These are phyloP conservation scores for Solanum hybrid DNA, from an alignment of 305 asterid species.

Conservation along the genomic window DNA sequence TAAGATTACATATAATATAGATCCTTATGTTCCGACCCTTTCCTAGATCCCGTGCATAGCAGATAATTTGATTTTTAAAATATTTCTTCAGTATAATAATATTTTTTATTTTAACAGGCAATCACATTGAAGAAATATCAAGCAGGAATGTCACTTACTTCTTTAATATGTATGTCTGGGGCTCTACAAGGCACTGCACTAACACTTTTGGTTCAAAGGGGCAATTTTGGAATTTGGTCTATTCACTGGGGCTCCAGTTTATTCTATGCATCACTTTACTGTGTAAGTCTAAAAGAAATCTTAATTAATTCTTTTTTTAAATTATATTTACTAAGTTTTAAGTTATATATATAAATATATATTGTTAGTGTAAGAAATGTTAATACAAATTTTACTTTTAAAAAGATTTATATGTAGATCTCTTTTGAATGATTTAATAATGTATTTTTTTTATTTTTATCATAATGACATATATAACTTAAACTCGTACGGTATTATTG, in stretches of 20 bases:
- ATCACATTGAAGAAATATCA: slow-evolving; percentile 57
- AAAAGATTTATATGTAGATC: too few relatives aligned
- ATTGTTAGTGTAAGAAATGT: not conserved
- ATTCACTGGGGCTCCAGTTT: slow-evolving; percentile 33
- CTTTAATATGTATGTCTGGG: slow-evolving; percentile 52
- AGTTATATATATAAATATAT: not conserved
- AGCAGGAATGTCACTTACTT: slow-evolving; percentile 52
- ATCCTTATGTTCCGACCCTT: not conserved
- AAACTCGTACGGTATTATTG: not conserved
- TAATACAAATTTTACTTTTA: not conserved
- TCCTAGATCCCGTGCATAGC: not conserved
- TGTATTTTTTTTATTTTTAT: not conserved
- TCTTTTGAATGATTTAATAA: not conserved
- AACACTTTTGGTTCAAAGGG: slow-evolving; percentile 41
- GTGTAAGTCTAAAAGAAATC: slow-evolving; percentile 28
- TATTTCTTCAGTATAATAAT: not conserved
- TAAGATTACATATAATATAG: not conserved
- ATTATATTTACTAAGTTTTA: not conserved
- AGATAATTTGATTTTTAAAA: fast-evolving
- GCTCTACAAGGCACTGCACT: slow-evolving; percentile 43
- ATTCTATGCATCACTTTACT: slow-evolving; percentile 43
- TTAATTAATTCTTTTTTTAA: not conserved
- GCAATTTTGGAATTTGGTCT: slow-evolving; percentile 39
- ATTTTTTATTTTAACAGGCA: slow-evolving; percentile 21
- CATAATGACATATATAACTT: not conserved